Base-by-base conservation (phyloP, 2,329 filamentous ascomycete genomes). In the Ustilaginoidea virens region DNA sequence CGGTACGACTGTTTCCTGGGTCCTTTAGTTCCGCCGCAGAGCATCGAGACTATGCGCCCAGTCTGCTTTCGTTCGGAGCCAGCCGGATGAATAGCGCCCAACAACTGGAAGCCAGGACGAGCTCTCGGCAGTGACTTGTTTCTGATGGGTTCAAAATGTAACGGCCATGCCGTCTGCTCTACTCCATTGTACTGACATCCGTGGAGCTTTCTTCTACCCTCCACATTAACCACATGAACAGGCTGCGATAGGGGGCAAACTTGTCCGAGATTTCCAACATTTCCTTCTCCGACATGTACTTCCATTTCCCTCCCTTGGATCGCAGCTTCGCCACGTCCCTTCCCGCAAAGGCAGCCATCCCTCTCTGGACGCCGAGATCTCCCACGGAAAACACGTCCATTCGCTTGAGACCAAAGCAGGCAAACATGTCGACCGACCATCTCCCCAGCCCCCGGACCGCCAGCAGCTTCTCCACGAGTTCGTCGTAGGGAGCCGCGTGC, bases 171-270 rank as follows among this genome's bases (percentile, higher is more conserved):
- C 22, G 8, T 24, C 4, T 12, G 7, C 24, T 23, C 30, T 40
- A 48, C 44, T 70, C 68, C 50, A 75, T 46, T 3, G 66, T 66
- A 36, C 64, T 72, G 16, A 86, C 56, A 51, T 92, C 79, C 4
- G 83, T 82, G 21, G 29, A 26, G 19, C 28, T 31, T 46, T 83
- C 73, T 47, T 78, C 79, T 8, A 87, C 74, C 34, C 78, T 64
- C 86, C 87, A 94, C 80, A 93, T 92, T 49, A 92, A 92, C 86
- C 86, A 94, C 86, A 94, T 94, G 46, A 93, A 93, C 24, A 94
- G 50, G 43, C 78, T 90, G 46, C 86, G 76, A 54, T 92, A 96
- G 4, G 87, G 90, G 33, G 68, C 66, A 51, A 92, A 98, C 46
- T 64, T 72, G 33, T 76, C 79, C 9, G 82, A 75, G 38, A 82